These are phyloP conservation scores for Neurospora sp. DNA, from an alignment of 495 filamentous ascomycete species.

Conservation along the genomic window DNA sequence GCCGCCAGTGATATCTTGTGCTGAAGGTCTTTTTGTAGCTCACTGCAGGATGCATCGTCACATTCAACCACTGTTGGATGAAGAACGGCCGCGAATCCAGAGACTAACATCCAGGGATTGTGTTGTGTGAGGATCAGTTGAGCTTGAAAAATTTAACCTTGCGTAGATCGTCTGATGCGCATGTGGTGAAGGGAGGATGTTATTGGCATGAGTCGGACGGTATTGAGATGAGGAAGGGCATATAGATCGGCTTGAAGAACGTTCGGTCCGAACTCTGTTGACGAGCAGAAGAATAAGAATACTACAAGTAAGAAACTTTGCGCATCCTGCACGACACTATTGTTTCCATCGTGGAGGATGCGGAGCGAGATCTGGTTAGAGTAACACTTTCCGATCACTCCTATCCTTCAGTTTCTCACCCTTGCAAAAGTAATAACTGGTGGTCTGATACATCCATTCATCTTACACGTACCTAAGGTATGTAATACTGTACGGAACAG, in stretches of 20 bases:
- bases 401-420: neutral
- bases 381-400: neutral
- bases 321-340: neutral
- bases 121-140: neutral
- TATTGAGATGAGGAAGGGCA: neutral
- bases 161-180: slow-evolving; percentile 3
- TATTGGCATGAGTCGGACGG: neutral
- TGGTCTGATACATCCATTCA: neutral
- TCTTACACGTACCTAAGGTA: neutral
- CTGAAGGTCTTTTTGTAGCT: neutral
- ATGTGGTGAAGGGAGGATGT: neutral
- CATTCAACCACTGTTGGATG: neutral
- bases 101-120: neutral
- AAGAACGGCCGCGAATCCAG: neutral
- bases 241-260: neutral
- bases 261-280: neutral
- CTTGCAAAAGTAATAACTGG: neutral
- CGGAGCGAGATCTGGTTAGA: neutral
- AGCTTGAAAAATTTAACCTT: neutral
- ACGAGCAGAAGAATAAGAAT: neutral
- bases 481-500: neutral
- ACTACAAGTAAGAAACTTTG: neutral
- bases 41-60: neutral
- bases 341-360: neutral
- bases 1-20: neutral